Percentiles rank a stretch among this genome's conserved stretches.
Conservation (phyloP, 2,329 filamentous ascomycete genomes). For the Ophiostoma ulmi region DNA sequence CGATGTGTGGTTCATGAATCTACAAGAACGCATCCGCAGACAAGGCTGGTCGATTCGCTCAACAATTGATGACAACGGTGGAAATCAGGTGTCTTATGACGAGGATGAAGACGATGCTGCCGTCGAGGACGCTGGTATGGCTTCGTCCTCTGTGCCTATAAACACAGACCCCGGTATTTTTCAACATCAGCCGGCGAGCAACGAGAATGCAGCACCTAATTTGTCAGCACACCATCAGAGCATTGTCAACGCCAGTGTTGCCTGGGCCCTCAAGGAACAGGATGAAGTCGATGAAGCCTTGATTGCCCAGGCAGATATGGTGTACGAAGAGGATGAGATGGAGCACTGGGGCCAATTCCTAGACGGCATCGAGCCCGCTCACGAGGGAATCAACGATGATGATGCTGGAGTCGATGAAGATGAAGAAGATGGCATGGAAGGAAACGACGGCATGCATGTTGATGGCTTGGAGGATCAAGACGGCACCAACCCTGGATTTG, state of each 20-base stretch:
- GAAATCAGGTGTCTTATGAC: slow-evolving; percentile 13
- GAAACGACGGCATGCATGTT: slow-evolving; percentile 5
- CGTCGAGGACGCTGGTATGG: slow-evolving; percentile 15
- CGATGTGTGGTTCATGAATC: slow-evolving; percentile 35
- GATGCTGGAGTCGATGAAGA: not conserved
- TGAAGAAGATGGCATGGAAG: not conserved
- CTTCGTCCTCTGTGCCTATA: not conserved
- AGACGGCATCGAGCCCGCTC: not conserved
- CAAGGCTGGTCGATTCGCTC: slow-evolving; percentile 27
- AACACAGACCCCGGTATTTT: not conserved
- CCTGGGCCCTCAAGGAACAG: slow-evolving; percentile 28
- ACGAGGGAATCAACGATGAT: not conserved
- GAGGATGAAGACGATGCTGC: slow-evolving; percentile 35
- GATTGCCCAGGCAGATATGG: slow-evolving; percentile 23
- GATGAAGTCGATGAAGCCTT: slow-evolving; percentile 22
- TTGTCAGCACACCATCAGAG: slow-evolving; percentile 21
- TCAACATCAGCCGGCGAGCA: not conserved
- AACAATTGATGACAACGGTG: slow-evolving; percentile 32
- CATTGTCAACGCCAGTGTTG: slow-evolving; percentile 25
- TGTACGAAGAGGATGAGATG: slow-evolving; percentile 23
- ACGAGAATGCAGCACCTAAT: not conserved
- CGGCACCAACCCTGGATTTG: not conserved
- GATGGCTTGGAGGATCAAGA: not conserved
- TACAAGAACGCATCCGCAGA: slow-evolving; percentile 29
- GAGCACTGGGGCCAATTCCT: slow-evolving; percentile 26